These are phyloP conservation scores for Cyclotella cryptica DNA, from an alignment of 108 stramenopile genomes.

Conservation along the genomic window DNA sequence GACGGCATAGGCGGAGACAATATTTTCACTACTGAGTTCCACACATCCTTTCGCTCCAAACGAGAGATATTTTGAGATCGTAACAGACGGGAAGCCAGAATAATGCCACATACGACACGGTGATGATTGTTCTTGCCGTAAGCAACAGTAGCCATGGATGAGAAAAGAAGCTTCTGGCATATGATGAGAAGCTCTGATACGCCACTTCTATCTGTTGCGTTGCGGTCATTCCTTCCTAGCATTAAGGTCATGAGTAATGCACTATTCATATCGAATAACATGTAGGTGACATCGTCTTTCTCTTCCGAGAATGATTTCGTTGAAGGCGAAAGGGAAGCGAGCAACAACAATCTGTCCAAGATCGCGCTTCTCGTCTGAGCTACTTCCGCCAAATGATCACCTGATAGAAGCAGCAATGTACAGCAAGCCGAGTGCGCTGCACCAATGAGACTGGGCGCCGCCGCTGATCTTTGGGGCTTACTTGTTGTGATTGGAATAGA, in stretches of 20 bases:
- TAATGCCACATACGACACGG: slow-evolving; percentile 43
- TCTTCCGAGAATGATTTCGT: background rate
- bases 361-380: slow-evolving; percentile 27
- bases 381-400: slow-evolving; percentile 17
- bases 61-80: slow-evolving; percentile 40
- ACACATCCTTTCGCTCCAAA: slow-evolving; percentile 34
- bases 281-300: slow-evolving; percentile 14
- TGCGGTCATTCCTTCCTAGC: slow-evolving; percentile 9
- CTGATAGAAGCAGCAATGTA: slow-evolving; percentile 38
- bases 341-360: slow-evolving; percentile 38
- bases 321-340: slow-evolving; percentile 34
- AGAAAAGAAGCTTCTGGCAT: slow-evolving; percentile 51
- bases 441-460: background rate
- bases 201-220: background rate
- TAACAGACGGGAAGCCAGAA: slow-evolving; percentile 41
- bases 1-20: slow-evolving; percentile 31
- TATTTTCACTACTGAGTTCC: slow-evolving; percentile 44
- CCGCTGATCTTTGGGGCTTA: background rate
- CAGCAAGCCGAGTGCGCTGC: slow-evolving; percentile 46
- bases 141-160: slow-evolving; percentile 8
- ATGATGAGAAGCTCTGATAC: slow-evolving; percentile 46
- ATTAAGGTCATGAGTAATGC: slow-evolving; percentile 41
- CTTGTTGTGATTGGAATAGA: background rate
- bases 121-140: slow-evolving; percentile 20
- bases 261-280: slow-evolving; percentile 51